A percentile compares a stretch with the other conserved stretches of the same genome.
Evolutionary conservation across 129 eudicot species (phyloP).

Genomic region (Lactuca sativa): DNA sequence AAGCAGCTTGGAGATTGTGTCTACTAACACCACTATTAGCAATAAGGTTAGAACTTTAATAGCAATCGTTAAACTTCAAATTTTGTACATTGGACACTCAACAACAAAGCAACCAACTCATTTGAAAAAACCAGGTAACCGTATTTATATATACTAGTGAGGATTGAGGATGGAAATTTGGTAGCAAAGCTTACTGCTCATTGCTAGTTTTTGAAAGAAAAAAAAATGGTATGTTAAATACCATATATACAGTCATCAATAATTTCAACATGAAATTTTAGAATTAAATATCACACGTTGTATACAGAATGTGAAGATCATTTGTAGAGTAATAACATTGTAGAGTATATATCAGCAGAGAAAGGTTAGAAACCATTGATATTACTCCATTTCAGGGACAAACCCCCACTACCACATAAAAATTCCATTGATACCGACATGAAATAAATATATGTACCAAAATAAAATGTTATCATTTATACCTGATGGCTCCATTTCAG

Average conservation of each 20-base stretch:
- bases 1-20: background rate
- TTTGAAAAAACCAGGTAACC: too few species aligned
- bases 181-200: background rate
- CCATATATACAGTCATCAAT: background rate
- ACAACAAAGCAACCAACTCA: background rate
- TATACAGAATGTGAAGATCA: constrained; percentile 1
- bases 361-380: background rate
- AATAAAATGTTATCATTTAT: background rate
- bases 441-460: background rate
- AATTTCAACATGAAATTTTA: background rate
- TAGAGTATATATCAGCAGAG: background rate
- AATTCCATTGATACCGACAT: background rate
- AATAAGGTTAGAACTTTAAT: background rate
- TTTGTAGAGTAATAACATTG: too few species aligned
- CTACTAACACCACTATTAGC: background rate
- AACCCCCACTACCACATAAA: background rate
- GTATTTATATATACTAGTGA: background rate
- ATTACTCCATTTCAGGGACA: background rate
- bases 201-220: background rate
- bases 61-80: background rate
- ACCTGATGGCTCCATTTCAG: constrained; percentile 73
- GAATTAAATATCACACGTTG: background rate
- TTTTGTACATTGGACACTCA: background rate
- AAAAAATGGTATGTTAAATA: constrained; percentile 1
- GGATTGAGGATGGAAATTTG: constrained; percentile 7